These are phyloP conservation scores for Chaetomium globosum DNA, from an alignment of 2,329 filamentous ascomycete species.

Conservation along the genomic window DNA sequence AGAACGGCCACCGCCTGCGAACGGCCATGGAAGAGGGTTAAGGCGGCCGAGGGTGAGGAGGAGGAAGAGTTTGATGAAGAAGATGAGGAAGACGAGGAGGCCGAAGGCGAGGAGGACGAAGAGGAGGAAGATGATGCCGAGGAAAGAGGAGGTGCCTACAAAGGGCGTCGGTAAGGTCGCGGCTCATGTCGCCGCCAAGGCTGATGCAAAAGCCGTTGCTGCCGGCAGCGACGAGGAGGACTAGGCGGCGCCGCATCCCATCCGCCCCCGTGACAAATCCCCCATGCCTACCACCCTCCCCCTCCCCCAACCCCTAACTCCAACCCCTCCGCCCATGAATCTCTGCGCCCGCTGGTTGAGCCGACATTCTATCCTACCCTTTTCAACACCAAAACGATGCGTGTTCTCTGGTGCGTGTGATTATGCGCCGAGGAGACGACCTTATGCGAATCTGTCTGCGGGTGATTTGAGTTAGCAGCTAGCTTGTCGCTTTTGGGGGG, in stretches of 20 bases:
- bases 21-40: slow-evolving; percentile 33
- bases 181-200: slow-evolving; percentile 8
- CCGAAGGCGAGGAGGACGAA: slow-evolving; percentile 35
- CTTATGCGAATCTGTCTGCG: not conserved
- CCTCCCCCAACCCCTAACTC: no score
- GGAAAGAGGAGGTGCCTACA: slow-evolving; percentile 39
- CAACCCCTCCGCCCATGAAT: not conserved
- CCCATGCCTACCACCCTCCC: not conserved
- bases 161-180: slow-evolving; percentile 30
- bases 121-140: slow-evolving; percentile 40
- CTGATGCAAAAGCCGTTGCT: slow-evolving; percentile 28
- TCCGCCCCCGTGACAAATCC: not conserved
- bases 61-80: slow-evolving; percentile 35
- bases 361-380: not conserved
- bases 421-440: not conserved
- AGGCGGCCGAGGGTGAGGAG: slow-evolving; percentile 32
- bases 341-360: not conserved
- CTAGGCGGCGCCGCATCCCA: slow-evolving; percentile 1
- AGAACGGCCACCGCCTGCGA: slow-evolving; percentile 39
- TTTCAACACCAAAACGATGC: not conserved
- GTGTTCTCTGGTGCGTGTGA: not conserved
- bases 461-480: slow-evolving; percentile 15
- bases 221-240: slow-evolving; percentile 35
- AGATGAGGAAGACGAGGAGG: slow-evolving; percentile 37
- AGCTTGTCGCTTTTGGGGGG: not conserved